phyloP scores from a whole-genome alignment of 306 rosid species.

The Rosa multiflora region DNA sequence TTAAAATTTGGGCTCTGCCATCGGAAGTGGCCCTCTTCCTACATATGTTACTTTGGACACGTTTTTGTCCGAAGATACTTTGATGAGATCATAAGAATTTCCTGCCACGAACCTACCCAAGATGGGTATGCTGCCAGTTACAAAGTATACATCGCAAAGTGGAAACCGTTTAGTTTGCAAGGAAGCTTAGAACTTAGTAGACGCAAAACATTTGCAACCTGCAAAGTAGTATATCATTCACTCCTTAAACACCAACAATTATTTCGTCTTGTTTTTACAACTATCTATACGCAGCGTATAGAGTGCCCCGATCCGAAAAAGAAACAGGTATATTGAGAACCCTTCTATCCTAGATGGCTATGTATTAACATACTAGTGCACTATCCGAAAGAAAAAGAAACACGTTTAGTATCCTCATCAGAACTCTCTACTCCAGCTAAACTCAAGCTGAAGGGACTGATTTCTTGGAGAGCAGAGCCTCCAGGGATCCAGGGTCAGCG shows the following conservation, averaged over 20 bases:
- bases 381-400: not conserved
- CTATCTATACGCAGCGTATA: not conserved
- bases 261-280: not conserved
- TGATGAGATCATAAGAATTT: too few relatives aligned
- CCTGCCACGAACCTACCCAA: too few relatives aligned
- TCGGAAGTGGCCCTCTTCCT: too few relatives aligned
- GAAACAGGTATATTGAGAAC: not conserved
- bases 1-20: too few relatives aligned
- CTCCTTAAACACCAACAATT: not conserved
- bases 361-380: not conserved
- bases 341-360: not conserved
- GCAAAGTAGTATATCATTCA: not conserved
- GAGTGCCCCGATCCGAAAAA: not conserved
- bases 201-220: not conserved
- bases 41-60: too few relatives aligned
- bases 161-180: too few relatives aligned
- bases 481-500: slow-evolving; percentile 46
- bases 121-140: too few relatives aligned
- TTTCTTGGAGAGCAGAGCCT: slow-evolving; percentile 51
- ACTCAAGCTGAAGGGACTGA: slow-evolving; percentile 29
- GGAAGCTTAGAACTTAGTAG: not conserved
- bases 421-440: not conserved
- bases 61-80: too few relatives aligned
- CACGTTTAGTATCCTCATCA: not conserved
- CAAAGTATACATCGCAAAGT: too few relatives aligned